Evolutionary conservation across 2,329 filamentous ascomycete genomes (phyloP).

Genomic region (Mollisiaceae sp.): DNA sequence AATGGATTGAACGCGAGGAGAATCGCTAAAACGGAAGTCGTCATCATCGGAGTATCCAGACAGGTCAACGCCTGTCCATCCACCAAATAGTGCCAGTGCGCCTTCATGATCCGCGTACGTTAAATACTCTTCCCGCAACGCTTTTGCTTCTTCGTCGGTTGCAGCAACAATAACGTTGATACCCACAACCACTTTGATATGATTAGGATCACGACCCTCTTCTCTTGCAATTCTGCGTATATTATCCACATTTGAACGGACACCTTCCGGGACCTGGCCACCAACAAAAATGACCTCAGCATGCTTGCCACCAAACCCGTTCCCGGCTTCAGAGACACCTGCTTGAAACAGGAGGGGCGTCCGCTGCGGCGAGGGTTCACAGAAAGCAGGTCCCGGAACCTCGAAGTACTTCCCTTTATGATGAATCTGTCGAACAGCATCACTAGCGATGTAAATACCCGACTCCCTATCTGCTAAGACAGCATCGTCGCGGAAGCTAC

Average conservation of each 20-base stretch:
- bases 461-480: slow-evolving; percentile 1
- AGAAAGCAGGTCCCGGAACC: slow-evolving; percentile 3
- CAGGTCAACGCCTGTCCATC: slow-evolving; percentile 72
- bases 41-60: slow-evolving; percentile 23
- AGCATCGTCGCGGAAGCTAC: slow-evolving; percentile 3
- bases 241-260: slow-evolving; percentile 54
- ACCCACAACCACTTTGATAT: slow-evolving; percentile 23
- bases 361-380: slow-evolving; percentile 3
- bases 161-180: slow-evolving; percentile 59
- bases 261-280: slow-evolving; percentile 56
- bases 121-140: slow-evolving; percentile 64
- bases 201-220: slow-evolving; percentile 57
- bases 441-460: not conserved
- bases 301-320: not conserved
- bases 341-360: slow-evolving; percentile 2
- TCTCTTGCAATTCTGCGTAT: slow-evolving; percentile 53
- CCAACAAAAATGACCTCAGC: slow-evolving; percentile 60
- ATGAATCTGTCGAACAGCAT: slow-evolving; percentile 3
- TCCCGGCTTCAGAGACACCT: slow-evolving; percentile 1
- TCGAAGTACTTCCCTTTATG: slow-evolving; percentile 9
- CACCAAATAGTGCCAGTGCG: slow-evolving; percentile 71
- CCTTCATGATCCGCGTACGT: slow-evolving; percentile 67
- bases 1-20: slow-evolving; percentile 48
- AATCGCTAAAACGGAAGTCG: slow-evolving; percentile 46
- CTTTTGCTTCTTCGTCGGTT: slow-evolving; percentile 67